These are phyloP conservation scores for Aurantiochytrium sp. DNA, from an alignment of 108 stramenopile genomes.

Conservation along the genomic window DNA sequence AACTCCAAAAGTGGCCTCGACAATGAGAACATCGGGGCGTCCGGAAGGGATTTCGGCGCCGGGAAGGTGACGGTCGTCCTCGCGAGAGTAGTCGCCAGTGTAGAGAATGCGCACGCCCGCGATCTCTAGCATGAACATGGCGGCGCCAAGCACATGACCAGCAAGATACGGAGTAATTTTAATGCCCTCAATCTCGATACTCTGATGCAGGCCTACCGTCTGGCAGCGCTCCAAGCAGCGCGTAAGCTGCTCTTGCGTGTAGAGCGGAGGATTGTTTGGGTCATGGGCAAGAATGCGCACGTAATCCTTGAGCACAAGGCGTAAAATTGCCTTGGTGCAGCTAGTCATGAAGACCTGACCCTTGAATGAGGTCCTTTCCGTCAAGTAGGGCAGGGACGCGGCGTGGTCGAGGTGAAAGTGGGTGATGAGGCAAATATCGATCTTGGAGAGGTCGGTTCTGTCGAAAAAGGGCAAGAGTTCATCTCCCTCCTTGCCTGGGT, in stretches of 20 bases:
- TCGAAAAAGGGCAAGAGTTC: slow-evolving; percentile 59
- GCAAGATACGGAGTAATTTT: slow-evolving; percentile 91
- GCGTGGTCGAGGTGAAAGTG: slow-evolving; percentile 99
- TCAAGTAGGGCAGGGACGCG: slow-evolving; percentile 88
- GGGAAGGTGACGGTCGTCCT: slow-evolving; percentile 93
- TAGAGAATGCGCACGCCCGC: slow-evolving; percentile 85
- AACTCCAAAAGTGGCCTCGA: slow-evolving; percentile 91
- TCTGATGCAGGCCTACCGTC: slow-evolving; percentile 88
- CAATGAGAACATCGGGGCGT: slow-evolving; percentile 84
- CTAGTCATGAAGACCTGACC: slow-evolving; percentile 95
- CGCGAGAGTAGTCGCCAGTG: slow-evolving; percentile 96
- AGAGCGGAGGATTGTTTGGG: slow-evolving; percentile 61
- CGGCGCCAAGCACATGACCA: slow-evolving; percentile 96
- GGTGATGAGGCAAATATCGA: slow-evolving; percentile 63
- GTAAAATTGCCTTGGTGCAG: slow-evolving; percentile 91
- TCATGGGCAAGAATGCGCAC: slow-evolving; percentile 59
- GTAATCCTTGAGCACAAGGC: slow-evolving; percentile 84
- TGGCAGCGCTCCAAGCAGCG: slow-evolving; percentile 87
- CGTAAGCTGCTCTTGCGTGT: slow-evolving; percentile 80
- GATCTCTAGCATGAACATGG: slow-evolving; percentile 92
- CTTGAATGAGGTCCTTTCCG: slow-evolving; percentile 83
- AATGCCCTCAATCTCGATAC: slow-evolving; percentile 65
- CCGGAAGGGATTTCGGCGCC: slow-evolving; percentile 80
- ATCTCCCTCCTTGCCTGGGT: slow-evolving; percentile 90
- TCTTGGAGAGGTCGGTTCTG: background rate